phyloP scores from a whole-genome alignment of 1,284 basidiomycete genomes.

The Ganoderma meredithae region DNA sequence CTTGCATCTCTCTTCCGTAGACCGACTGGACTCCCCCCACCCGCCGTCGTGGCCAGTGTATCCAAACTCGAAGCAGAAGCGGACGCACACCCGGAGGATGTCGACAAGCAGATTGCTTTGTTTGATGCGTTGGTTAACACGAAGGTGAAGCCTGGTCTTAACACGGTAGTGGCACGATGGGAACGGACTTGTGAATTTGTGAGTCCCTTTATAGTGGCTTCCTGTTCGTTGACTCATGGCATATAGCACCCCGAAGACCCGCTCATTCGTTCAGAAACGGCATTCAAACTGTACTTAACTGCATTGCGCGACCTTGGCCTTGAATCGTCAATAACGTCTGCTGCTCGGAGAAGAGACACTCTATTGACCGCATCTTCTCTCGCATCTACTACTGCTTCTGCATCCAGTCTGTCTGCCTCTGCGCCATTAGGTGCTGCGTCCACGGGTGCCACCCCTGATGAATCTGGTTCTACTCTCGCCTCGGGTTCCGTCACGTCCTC shows the following conservation, averaged over 20 bases:
- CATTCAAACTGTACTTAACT: constrained; percentile 76
- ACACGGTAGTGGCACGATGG: constrained; percentile 79
- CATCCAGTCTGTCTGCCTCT: constrained; percentile 28
- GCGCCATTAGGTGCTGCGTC: constrained; percentile 13
- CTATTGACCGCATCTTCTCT: constrained; percentile 51
- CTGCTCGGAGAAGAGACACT: constrained; percentile 71
- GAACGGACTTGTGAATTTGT: constrained; percentile 84
- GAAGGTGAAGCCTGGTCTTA: constrained; percentile 69
- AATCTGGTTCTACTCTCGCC: constrained; percentile 20
- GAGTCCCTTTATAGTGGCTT: constrained; percentile 43
- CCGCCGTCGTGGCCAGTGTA: constrained; percentile 71
- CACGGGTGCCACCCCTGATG: constrained; percentile 11
- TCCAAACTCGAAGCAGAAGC: constrained; percentile 77
- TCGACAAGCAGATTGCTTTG: constrained; percentile 72
- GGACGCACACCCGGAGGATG: constrained; percentile 72
- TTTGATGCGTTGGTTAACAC: constrained; percentile 71
- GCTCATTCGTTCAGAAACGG: constrained; percentile 68
- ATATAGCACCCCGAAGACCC: constrained; percentile 69
- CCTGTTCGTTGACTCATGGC: constrained; percentile 17
- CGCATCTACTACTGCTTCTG: constrained; percentile 30
- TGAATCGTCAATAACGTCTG: constrained; percentile 63
- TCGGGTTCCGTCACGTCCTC: constrained; percentile 23
- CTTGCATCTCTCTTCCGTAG: constrained; percentile 62
- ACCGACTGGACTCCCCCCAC: constrained; percentile 60
- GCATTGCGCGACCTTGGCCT: constrained; percentile 70